Evolutionary conservation across 2,329 filamentous ascomycete genomes (phyloP).

Genomic region (Penicillium sp.): DNA sequence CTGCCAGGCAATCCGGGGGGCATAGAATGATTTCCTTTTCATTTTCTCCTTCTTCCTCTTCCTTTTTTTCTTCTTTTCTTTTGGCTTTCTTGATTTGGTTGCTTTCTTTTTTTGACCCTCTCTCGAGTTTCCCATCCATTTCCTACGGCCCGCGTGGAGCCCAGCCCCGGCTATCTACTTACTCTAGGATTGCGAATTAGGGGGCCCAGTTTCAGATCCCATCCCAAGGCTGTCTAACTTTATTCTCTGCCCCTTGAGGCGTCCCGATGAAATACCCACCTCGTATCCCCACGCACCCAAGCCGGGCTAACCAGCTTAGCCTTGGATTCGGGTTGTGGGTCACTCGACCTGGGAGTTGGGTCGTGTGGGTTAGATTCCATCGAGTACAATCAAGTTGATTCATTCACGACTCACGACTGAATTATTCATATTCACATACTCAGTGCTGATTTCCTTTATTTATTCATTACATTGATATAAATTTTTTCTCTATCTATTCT

Average conservation of each 20-base stretch:
- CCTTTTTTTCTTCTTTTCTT: background rate
- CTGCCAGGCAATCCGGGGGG: background rate
- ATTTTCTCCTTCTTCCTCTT: background rate
- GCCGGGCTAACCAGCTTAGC: slow-evolving; percentile 2
- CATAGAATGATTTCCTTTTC: background rate
- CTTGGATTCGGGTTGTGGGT: slow-evolving; percentile 9
- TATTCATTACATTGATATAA: no score
- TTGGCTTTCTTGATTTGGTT: background rate
- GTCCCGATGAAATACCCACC: slow-evolving; percentile 9
- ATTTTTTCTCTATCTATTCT: no score
- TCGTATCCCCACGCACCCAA: slow-evolving; percentile 25
- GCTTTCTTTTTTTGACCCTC: background rate
- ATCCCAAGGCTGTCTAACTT: slow-evolving; percentile 17
- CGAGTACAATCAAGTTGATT: no score
- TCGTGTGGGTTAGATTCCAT: background rate
- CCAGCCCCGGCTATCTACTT: background rate
- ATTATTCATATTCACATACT: no score
- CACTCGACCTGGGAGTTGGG: background rate
- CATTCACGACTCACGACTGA: background rate
- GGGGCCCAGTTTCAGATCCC: slow-evolving; percentile 22
- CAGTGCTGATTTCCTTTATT: no score
- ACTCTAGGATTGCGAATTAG: slow-evolving; percentile 3
- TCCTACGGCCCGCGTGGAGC: background rate
- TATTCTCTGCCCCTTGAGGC: slow-evolving; percentile 11
- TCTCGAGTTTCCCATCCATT: no score